Evolutionary conservation across 169 alveolate genomes (phyloP), one percentile per base, ranked within the genome.

Genomic region (Eimeria brunetti): DNA sequence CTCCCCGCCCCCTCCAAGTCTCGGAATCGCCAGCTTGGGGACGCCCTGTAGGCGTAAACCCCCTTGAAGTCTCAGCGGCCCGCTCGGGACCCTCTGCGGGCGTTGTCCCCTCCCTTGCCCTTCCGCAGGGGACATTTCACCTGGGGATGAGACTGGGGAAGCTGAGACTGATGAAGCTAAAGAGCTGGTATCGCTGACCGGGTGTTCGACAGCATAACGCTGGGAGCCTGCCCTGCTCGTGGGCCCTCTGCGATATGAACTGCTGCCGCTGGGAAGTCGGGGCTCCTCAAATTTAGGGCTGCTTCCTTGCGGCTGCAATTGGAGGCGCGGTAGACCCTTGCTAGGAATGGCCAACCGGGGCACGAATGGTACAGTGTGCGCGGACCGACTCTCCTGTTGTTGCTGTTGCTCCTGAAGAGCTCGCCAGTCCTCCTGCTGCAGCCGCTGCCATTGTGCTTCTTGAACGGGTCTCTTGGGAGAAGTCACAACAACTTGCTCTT

Each of bases 21-120:
- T 60, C 62, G 92, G 92, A 62, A 85, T 85, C 41, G 80, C 80
- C 27, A 85, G 92, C 64, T 85, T 85, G 46, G 92, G 92, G 46
- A 85, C 92, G 27, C 92, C 81, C 92, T 85, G 92, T 30, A 85
- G 53, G 76, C 92, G 92, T 16, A 62, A 36, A 73, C 62, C 80
- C 80, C 92, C 80, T 38, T 62, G 91, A 11, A 51, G 18, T 30
- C 92, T 80, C 14, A 22, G 80, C 60, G 81, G 92, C 67, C 92
- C 80, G n/a, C 81, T 73, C 16, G 92, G 71, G 38, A 24, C 81
- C 76, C 92, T 44, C 53, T 83, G 90, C 27, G 24, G 69, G 56
- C 56, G 73, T 27, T 58, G 76, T 56, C 90, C 73, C 36, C 73
- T 53, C 41, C 76, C 56, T 83, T 53, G 73, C 41, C 73, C 75